A percentile compares a stretch with the other conserved stretches of the same genome.
These are phyloP conservation scores for Alternaria gansuensis DNA, from an alignment of 2,329 filamentous ascomycete species.

Conservation along the genomic window DNA sequence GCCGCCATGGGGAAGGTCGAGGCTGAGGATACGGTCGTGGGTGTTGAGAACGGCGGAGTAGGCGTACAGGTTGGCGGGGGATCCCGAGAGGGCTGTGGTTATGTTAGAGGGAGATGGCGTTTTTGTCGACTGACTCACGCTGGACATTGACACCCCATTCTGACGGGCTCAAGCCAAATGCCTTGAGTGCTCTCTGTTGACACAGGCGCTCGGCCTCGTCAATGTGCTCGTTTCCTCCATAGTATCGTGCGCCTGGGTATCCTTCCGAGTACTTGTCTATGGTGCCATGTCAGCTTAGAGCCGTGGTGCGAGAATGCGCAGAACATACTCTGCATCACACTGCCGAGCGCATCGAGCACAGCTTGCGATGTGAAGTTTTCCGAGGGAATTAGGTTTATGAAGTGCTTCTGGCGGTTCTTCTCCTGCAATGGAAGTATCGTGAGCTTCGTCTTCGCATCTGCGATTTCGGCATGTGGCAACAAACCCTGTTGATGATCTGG, in stretches of 20 bases:
- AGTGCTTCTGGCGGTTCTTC: constrained; percentile 95
- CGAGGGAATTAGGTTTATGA: constrained; percentile 98
- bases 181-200: constrained; percentile 90
- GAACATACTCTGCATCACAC: constrained; percentile 55
- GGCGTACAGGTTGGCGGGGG: constrained; percentile 78
- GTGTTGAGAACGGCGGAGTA: constrained; percentile 93
- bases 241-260: constrained; percentile 97
- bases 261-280: constrained; percentile 99
- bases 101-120: constrained; percentile 25
- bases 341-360: constrained; percentile 94
- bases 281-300: constrained; percentile 34
- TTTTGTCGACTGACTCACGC: constrained; percentile 58
- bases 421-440: constrained; percentile 66
- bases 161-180: constrained; percentile 83
- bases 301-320: constrained; percentile 68
- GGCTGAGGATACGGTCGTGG: constrained; percentile 95
- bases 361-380: constrained; percentile 99
- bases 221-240: constrained; percentile 98
- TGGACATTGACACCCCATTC: constrained; percentile 99
- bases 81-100: constrained; percentile 77
- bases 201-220: constrained; percentile 95
- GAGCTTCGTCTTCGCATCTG: constrained; percentile 26
- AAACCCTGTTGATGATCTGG: constrained; percentile 88
- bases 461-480: constrained; percentile 27
- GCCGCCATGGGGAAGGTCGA: constrained; percentile 95